A percentile compares a stretch with the other conserved stretches of the same genome.
Conservation (phyloP, 345 rosid species). For the Noccaea bulbosa region DNA sequence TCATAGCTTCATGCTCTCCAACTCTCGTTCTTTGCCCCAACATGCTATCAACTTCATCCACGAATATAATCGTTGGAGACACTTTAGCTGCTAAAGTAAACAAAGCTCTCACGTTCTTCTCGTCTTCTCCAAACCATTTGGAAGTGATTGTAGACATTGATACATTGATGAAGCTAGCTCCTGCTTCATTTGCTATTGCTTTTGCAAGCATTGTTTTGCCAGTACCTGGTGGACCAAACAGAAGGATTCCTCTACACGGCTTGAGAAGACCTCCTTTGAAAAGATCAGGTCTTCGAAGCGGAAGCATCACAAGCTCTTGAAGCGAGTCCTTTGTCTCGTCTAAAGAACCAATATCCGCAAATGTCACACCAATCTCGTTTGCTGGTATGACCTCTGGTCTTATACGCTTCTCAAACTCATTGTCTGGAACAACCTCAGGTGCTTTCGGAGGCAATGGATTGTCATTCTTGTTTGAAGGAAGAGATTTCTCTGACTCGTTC, state of each 20-base stretch:
- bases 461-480: conserved; percentile 70
- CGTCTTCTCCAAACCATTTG: conserved; percentile 99
- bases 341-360: conserved; percentile 89
- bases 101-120: conserved; percentile 90
- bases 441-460: conserved; percentile 65
- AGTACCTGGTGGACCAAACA: conserved; percentile 98
- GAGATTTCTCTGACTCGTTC: conserved; percentile 65
- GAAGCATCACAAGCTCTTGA: conserved; percentile 98
- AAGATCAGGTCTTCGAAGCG: conserved; percentile 93
- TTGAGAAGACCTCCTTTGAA: conserved; percentile 96
- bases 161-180: conserved; percentile 98
- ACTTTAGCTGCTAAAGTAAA: conserved; percentile 95
- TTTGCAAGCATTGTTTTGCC: conserved; percentile 99
- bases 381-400: conserved; percentile 74
- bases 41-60: conserved; percentile 99
- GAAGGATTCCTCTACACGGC: conserved; percentile 94
- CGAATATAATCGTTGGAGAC: conserved; percentile 93
- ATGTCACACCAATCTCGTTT: conserved; percentile 92
- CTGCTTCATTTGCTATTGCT: conserved; percentile 99
- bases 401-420: conserved; percentile 77
- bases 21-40: conserved; percentile 94
- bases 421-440: conserved; percentile 82
- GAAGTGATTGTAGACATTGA: conserved; percentile 99
- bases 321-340: conserved; percentile 93
- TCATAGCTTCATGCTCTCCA: conserved; percentile 99